Evolutionary conservation across 1,139 yeast species (phyloP).

Genomic region (Wickerhamomyces sp.): DNA sequence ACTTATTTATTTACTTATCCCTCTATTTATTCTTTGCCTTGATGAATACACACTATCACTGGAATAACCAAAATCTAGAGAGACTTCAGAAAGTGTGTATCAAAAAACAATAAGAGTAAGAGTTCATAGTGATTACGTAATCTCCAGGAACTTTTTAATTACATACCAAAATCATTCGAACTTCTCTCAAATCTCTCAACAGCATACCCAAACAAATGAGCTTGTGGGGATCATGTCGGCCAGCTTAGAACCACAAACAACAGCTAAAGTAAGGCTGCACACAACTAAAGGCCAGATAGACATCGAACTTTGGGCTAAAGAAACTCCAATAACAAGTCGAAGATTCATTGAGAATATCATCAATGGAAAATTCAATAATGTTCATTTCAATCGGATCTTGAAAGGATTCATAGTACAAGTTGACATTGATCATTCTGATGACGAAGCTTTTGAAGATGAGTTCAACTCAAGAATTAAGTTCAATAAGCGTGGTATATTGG

Average conservation of each 20-base stretch:
- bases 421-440: conserved; percentile 26
- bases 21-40: not conserved
- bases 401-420: conserved; percentile 37
- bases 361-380: conserved; percentile 38
- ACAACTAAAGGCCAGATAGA: conserved; percentile 61
- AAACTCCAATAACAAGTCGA: conserved; percentile 49
- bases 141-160: no score
- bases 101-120: no score
- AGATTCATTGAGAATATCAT: conserved; percentile 46
- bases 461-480: conserved; percentile 51
- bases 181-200: no score
- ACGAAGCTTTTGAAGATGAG: conserved; percentile 39
- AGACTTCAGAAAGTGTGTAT: no score
- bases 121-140: no score
- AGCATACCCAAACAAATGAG: no score
- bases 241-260: conserved; percentile 48
- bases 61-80: no score
- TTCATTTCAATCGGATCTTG: conserved; percentile 37
- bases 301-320: conserved; percentile 69
- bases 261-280: conserved; percentile 50
- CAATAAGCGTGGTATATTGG: conserved; percentile 52
- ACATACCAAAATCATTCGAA: no score
- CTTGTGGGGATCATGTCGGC: conserved; percentile 9
- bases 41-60: no score
- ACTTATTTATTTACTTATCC: not conserved